Evolutionary conservation across 192 early-diverging fungal species (phyloP), one percentile per base, ranked within the genome.

Genomic region (Mortierella hygrophila): DNA sequence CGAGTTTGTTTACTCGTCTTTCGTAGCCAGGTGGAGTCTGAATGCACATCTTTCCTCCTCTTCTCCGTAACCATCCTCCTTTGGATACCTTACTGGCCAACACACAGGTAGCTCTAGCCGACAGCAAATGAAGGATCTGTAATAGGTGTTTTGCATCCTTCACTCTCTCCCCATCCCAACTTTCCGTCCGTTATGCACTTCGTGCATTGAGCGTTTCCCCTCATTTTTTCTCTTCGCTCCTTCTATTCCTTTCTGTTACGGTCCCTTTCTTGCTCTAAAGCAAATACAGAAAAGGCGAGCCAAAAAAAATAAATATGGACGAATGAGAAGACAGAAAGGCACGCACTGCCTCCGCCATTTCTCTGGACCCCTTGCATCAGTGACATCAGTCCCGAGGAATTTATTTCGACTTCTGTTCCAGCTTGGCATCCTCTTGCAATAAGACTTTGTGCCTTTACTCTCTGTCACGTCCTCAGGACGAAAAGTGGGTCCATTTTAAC

Each of bases 381-480:
- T 63, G 60, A 63, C 60, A 63, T 63, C 60, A 63, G 60, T 63
- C 60, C 60, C 60, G 60, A 63, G 11, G n/a, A 32, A 10, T 32
- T 32, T 57, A n/a, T 57, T 57, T 57, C 54, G 54, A 63, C 26
- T 63, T 63, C 15, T 49, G 47, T 20, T 4, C 47, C 47, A 49
- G 18, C 16, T 13, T 3, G 47, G 47, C 18, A 46, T 26, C 55
- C 16, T 57, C 55, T 10, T 57, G 55, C 16, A 26, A 11, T 57
- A 9, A 52, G 49, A 52, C 1, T 46, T 46, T 46, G 44, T 46
- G 38, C 44, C 13, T 11, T 46, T 13, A 46, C 13, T 15, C 1
- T 13, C 44, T 46, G 44, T 10, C 10, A 1, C 1, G 44, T 46
- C 9, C 13, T 46, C 44, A 46, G 44, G 13, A 46, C 44, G 2